Base-by-base conservation (phyloP, 2,329 filamentous ascomycete genomes). In the Coniochaeta sp. region DNA sequence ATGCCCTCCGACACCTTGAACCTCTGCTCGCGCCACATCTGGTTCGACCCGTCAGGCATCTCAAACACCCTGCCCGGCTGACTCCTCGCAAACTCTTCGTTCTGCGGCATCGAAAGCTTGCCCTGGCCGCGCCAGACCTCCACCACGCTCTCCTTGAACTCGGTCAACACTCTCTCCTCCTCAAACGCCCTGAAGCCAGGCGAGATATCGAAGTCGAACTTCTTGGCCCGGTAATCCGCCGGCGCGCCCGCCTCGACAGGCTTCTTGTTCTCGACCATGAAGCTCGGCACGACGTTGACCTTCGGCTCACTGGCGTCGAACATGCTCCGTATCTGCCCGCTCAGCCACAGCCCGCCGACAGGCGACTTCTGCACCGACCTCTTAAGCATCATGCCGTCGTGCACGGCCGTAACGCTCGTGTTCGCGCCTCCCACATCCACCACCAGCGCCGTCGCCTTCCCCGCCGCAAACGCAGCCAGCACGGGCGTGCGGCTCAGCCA, bases 121-220 rank as follows among this genome's bases (percentile, higher is more conserved):
- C 85, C 85, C 0, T 89, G 89, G 1, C 89, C 89, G 24, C 83
- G 82, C 92, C 94, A 99, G 13, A 92, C 84, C 71, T 96, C 91
- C 26, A 97, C 91, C 14, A 96, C 90, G 16, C 88, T 95, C 72
- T 99, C 95, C 73, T 99, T 99, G 81, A 95, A 99, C 67, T 96
- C 91, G 32, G 89, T 91, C 52, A 99, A 74, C 38, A 96, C 86
- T 50, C 92, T 88, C 68, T 97, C 94, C 73, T 99, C 91, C 70
- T 97, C 86, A 58, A 92, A 85, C 16, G 77, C 75, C 54, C 87
- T 84, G 79, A 91, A 97, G 1, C 88, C 91, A 26, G 82, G 78
- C 60, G 72, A 69, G 55, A 86, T 73, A 60, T 79, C 62, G 66
- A 77, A 76, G 64, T 77, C 67, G 65, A 90, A 95, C 33, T 81